A percentile compares a stretch with the other conserved stretches of the same genome.
These are phyloP conservation scores for Seminavis robusta DNA, from an alignment of 108 stramenopile species.

Conservation along the genomic window DNA sequence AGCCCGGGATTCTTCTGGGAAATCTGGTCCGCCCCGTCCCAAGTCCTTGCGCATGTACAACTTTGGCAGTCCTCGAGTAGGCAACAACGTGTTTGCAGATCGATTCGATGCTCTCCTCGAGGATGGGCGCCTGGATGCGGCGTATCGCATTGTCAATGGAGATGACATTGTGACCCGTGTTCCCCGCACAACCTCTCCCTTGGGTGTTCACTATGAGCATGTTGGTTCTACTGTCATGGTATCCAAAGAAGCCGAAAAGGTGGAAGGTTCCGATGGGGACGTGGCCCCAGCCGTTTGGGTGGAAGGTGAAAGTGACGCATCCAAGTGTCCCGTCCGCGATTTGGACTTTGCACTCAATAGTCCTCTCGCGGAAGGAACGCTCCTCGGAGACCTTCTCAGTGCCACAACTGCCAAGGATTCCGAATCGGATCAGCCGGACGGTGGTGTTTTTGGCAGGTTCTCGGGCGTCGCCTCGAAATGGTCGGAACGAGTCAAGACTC, in stretches of 20 bases:
- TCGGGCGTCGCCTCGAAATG: conserved; percentile 27
- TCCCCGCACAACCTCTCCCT: conserved; percentile 69
- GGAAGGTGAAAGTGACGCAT: conserved; percentile 64
- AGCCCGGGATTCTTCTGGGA: neutral
- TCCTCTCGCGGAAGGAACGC: conserved; percentile 57
- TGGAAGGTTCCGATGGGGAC: conserved; percentile 2
- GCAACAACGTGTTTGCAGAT: conserved; percentile 61
- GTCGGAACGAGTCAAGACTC: conserved; percentile 41
- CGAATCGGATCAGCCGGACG: conserved; percentile 8
- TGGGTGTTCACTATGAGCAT: conserved; percentile 79
- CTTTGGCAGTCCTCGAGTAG: conserved; percentile 83
- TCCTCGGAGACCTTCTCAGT: conserved; percentile 61
- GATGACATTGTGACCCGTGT: conserved; percentile 80
- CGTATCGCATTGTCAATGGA: conserved; percentile 80
- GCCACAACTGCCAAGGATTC: conserved; percentile 15
- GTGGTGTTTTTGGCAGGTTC: conserved; percentile 10
- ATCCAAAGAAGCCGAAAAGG: conserved; percentile 18
- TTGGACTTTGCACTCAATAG: conserved; percentile 39
- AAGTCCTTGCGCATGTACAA: conserved; percentile 72
- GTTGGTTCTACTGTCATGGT: conserved; percentile 74
- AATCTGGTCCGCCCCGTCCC: conserved; percentile 60
- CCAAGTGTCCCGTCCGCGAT: conserved; percentile 76
- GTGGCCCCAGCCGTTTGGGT: conserved; percentile 48
- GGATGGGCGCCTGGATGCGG: conserved; percentile 54
- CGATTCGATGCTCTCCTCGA: conserved; percentile 56